These are phyloP conservation scores for Aspergillus floridensis DNA, from an alignment of 2,329 filamentous ascomycete genomes.

Conservation along the genomic window DNA sequence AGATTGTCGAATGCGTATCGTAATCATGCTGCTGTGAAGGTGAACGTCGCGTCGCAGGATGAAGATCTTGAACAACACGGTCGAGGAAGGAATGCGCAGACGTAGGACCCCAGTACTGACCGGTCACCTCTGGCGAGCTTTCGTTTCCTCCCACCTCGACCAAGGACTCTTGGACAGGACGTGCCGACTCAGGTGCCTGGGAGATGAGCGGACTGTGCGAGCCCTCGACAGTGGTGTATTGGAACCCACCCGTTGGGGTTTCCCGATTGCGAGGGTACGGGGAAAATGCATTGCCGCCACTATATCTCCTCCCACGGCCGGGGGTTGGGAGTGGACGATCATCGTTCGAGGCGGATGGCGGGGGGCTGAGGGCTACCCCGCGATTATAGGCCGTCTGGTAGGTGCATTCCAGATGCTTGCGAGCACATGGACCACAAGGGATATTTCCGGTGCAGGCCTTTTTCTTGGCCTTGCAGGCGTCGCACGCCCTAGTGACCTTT, in stretches of 20 bases:
- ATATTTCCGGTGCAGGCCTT: conserved; percentile 25
- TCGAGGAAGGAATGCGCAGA: conserved; percentile 26
- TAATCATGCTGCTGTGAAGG: no score
- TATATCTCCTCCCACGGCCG: not conserved
- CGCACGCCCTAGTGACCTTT: conserved; percentile 26
- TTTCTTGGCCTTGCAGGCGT: conserved; percentile 25
- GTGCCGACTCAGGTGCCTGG: not conserved
- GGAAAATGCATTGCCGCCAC: no score
- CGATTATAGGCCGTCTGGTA: conserved; percentile 24
- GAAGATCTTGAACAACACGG: conserved; percentile 19
- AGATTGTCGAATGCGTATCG: not conserved
- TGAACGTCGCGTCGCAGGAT: not conserved
- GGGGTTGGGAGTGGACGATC: not conserved
- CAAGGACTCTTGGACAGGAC: not conserved
- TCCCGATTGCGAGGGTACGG: not conserved
- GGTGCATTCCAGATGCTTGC: conserved; percentile 15
- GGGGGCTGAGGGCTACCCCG: conserved; percentile 21
- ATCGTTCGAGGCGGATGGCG: conserved; percentile 9
- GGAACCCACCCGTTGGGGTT: not conserved
- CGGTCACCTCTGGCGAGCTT: conserved; percentile 12
- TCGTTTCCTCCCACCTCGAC: not conserved
- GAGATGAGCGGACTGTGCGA: not conserved
- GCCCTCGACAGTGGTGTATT: not conserved
- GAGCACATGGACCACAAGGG: conserved; percentile 21
- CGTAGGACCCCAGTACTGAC: conserved; percentile 24